Evolutionary conservation across 164 flowering plant species (phyloP).

Genomic region (Kingdonia uniflora): DNA sequence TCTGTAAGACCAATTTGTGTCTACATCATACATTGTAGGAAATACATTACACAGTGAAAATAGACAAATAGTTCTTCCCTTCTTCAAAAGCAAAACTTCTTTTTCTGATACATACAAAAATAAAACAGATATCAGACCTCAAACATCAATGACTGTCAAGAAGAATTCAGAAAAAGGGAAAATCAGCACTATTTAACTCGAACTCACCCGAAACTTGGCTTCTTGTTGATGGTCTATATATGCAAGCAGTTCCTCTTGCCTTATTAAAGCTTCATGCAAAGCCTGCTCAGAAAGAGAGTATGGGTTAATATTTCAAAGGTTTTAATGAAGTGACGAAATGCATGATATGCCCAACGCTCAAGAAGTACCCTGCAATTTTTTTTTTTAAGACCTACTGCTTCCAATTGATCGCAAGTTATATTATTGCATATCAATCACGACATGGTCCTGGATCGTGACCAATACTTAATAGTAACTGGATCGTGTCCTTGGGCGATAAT

Average conservation of each 20-base stretch:
- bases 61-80: neutral
- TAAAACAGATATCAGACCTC: neutral
- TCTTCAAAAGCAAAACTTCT: conserved; percentile 44
- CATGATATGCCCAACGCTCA: neutral
- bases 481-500: neutral
- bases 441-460: neutral
- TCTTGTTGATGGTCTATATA: conserved; percentile 73
- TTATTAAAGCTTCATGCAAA: conserved; percentile 75
- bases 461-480: neutral
- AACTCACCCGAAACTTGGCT: conserved; percentile 53
- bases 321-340: neutral
- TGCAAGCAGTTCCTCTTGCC: conserved; percentile 85
- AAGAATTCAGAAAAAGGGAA: neutral
- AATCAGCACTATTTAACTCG: neutral
- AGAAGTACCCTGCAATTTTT: neutral
- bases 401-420: neutral
- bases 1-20: neutral
- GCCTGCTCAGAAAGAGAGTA: conserved; percentile 37
- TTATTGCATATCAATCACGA: neutral
- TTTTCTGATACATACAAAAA: conserved; percentile 25
- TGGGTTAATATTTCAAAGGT: neutral
- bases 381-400: neutral
- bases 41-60: conserved; percentile 2
- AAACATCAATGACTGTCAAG: neutral
- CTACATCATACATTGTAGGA: too few relatives aligned